Evolutionary conservation across 805 yeast species (phyloP).

Genomic region (Metschnikowia continentalis): DNA sequence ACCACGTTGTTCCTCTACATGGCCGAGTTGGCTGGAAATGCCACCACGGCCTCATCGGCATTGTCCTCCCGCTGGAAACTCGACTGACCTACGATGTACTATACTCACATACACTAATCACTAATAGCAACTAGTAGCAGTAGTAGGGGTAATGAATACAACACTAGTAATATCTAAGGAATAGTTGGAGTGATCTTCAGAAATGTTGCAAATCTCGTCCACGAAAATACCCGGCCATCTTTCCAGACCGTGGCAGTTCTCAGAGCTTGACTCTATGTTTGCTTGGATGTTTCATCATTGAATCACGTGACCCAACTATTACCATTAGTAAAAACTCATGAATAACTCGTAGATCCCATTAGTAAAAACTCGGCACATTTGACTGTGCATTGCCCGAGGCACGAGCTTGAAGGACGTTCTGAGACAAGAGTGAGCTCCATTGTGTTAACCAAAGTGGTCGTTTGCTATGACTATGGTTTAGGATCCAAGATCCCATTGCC

Average conservation of each 20-base stretch:
- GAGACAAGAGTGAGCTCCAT: constrained; percentile 83
- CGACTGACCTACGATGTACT: constrained; percentile 20
- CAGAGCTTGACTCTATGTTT: constrained; percentile 93
- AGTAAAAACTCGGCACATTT: constrained; percentile 53
- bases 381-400: constrained; percentile 52
- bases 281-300: constrained; percentile 71
- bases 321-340: constrained; percentile 20
- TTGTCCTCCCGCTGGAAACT: constrained; percentile 44
- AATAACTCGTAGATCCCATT: constrained; percentile 20
- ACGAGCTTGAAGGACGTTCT: constrained; percentile 45
- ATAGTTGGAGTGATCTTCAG: constrained; percentile 20
- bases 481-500: constrained; percentile 58
- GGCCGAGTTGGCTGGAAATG: constrained; percentile 58
- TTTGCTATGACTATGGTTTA: constrained; percentile 76
- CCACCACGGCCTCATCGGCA: constrained; percentile 26
- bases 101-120: constrained; percentile 1
- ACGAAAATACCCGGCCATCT: constrained; percentile 38
- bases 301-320: constrained; percentile 12
- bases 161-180: too few relatives aligned
- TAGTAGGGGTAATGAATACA: too few relatives aligned
- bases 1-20: constrained; percentile 76
- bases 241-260: constrained; percentile 50
- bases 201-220: constrained; percentile 70
- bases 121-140: too few relatives aligned
- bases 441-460: constrained; percentile 56